Evolutionary conservation across 2,329 filamentous ascomycete species (phyloP).

Genomic region (Cladophialophora bantiana): DNA sequence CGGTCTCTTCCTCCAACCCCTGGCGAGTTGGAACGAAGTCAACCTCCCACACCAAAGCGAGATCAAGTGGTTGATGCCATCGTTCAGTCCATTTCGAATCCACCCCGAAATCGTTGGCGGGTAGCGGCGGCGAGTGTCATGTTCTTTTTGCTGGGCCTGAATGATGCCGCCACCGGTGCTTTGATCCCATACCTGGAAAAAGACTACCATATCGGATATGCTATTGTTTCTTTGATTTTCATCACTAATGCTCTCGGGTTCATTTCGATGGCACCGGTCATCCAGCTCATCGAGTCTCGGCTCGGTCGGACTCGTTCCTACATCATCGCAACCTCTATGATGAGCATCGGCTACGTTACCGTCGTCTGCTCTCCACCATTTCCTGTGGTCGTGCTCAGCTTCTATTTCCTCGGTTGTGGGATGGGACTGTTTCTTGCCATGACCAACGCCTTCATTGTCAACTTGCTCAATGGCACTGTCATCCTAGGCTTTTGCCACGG

Average conservation of each 20-base stretch:
- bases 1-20: constrained; percentile 34
- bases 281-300: constrained; percentile 67
- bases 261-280: constrained; percentile 72
- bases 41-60: constrained; percentile 35
- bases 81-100: constrained; percentile 41
- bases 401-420: constrained; percentile 69
- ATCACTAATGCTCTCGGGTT: constrained; percentile 79
- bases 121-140: constrained; percentile 69
- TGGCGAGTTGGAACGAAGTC: constrained; percentile 42
- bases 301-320: constrained; percentile 72
- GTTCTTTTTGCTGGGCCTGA: constrained; percentile 73
- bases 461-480: constrained; percentile 59
- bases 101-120: constrained; percentile 72
- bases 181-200: constrained; percentile 81
- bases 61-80: constrained; percentile 40
- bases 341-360: constrained; percentile 68
- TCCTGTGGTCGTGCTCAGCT: constrained; percentile 69
- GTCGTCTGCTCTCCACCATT: constrained; percentile 75
- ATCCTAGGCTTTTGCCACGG: constrained; percentile 53
- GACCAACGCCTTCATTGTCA: constrained; percentile 64
- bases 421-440: constrained; percentile 60
- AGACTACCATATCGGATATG: constrained; percentile 78
- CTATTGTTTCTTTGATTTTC: constrained; percentile 81
- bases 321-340: constrained; percentile 63
- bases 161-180: constrained; percentile 77